Evolutionary conservation across 1,139 yeast genomes (phyloP), one percentile per base, ranked within the genome.

Genomic region (Waltiozyma sp.): DNA sequence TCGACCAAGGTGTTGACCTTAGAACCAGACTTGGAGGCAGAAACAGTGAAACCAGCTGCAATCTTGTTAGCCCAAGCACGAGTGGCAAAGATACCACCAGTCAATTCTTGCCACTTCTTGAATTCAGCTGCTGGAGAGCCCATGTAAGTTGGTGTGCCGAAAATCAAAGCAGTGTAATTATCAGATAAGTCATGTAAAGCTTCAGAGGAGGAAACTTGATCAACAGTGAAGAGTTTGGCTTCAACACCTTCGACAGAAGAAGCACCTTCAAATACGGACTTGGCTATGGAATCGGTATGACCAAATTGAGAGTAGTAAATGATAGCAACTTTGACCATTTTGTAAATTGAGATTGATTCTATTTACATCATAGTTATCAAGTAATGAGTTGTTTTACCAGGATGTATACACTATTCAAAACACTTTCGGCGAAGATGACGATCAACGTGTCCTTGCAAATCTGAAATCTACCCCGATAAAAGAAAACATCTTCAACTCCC

Each of bases 131-230:
- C n/a, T 15, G 45, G 26, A 9, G 46, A 28, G n/a, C 49, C 49
- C 45, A 45, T 45, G 21, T 38, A 38, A n/a, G 47, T 44, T 31
- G 49, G 45, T 10, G 41, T 26, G 5, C 49, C 49, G 19, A 42
- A 45, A 18, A 45, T 38, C 31, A 45, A 43, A 6, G 38, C 49
- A 35, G 45, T 46, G 21, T 44, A 46, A 7, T 40, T 18, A n/a
- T 6, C 28, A 6, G 28, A 39, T 7, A 45, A 23, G 13, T 35
- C 39, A 28, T 24, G n/a, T 14, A 40, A 8, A 13, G 26, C 23
- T 35, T 35, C 37, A 11, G 37, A 19, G 7, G 19, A 40, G n/a
- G 41, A 35, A 14, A 47, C 47, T 42, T 45, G 45, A 23, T 45
- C 47, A 28, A 39, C 40, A 23, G 42, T 34, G 28, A 38, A 34